These are phyloP conservation scores for Heliamphora pulchella DNA, from an alignment of 179 eudicot genomes.

Conservation along the genomic window DNA sequence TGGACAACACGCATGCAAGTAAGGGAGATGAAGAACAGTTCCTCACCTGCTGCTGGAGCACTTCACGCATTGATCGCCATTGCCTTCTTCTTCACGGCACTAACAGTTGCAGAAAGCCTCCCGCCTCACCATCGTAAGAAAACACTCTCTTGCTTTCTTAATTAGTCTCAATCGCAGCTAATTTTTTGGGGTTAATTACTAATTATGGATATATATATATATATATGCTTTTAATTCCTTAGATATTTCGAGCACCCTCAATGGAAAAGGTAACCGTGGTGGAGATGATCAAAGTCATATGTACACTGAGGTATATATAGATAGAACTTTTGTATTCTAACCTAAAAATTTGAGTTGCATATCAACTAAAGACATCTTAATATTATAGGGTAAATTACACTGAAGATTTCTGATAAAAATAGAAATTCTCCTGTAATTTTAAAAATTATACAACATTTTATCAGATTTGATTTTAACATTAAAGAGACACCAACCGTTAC, in stretches of 20 bases:
- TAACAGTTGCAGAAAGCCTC: conserved; percentile 18
- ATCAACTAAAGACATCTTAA: no score
- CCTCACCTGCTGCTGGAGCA: neutral
- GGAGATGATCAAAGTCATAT: neutral
- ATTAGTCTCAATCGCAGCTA: neutral
- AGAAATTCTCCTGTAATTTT: no score
- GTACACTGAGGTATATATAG: neutral
- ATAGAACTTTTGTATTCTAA: neutral
- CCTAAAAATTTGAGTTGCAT: neutral
- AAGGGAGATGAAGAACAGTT: conserved; percentile 18
- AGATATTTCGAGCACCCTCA: conserved; percentile 8
- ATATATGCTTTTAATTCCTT: neutral
- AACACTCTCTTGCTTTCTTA: neutral
- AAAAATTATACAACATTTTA: no score
- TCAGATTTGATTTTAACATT: no score
- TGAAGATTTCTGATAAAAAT: no score
- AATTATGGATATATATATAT: neutral
- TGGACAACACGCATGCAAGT: neutral
- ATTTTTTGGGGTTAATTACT: neutral
- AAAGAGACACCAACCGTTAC: no score
- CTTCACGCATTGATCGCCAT: conserved; percentile 16
- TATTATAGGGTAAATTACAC: no score
- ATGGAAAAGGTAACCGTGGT: neutral
- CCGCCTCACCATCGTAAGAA: conserved; percentile 31
- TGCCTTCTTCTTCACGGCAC: conserved; percentile 22